These are phyloP conservation scores for Alternaria rosae DNA, from an alignment of 2,329 filamentous ascomycete species.

Conservation along the genomic window DNA sequence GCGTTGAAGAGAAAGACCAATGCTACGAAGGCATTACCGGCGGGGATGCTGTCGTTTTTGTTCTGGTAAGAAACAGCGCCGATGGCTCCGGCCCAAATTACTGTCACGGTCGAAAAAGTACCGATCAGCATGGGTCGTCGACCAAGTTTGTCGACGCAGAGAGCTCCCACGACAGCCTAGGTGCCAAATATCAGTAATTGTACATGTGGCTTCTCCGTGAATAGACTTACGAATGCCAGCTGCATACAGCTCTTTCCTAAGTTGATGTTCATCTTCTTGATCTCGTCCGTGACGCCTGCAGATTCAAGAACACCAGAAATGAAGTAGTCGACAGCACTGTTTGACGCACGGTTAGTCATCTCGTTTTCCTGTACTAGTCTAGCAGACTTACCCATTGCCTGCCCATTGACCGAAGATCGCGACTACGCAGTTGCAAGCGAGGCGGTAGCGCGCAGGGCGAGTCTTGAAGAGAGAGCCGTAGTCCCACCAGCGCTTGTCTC, in stretches of 20 bases:
- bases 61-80: slow-evolving; percentile 24
- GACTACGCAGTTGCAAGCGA: slow-evolving; percentile 61
- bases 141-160: slow-evolving; percentile 44
- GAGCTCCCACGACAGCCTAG: slow-evolving; percentile 44
- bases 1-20: slow-evolving; percentile 46
- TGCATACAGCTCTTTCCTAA: slow-evolving; percentile 44
- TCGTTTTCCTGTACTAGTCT: not conserved
- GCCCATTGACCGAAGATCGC: slow-evolving; percentile 59
- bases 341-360: not conserved
- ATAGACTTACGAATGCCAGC: slow-evolving; percentile 35
- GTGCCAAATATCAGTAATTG: not conserved
- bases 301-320: slow-evolving; percentile 45
- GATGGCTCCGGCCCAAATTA: slow-evolving; percentile 39
- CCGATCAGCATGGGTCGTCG: slow-evolving; percentile 44
- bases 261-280: slow-evolving; percentile 49
- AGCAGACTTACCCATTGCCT: slow-evolving; percentile 40
- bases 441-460: slow-evolving; percentile 56
- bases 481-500: slow-evolving; percentile 67
- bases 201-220: too few relatives aligned
- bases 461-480: slow-evolving; percentile 62
- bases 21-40: slow-evolving; percentile 40
- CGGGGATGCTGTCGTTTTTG: slow-evolving; percentile 17
- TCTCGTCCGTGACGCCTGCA: slow-evolving; percentile 44
- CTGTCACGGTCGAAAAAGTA: slow-evolving; percentile 25
- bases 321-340: slow-evolving; percentile 39